Percentiles rank a stretch among this genome's conserved stretches.
phyloP scores from a whole-genome alignment of 163 green algal genomes.

The Chloromonas sp. region DNA sequence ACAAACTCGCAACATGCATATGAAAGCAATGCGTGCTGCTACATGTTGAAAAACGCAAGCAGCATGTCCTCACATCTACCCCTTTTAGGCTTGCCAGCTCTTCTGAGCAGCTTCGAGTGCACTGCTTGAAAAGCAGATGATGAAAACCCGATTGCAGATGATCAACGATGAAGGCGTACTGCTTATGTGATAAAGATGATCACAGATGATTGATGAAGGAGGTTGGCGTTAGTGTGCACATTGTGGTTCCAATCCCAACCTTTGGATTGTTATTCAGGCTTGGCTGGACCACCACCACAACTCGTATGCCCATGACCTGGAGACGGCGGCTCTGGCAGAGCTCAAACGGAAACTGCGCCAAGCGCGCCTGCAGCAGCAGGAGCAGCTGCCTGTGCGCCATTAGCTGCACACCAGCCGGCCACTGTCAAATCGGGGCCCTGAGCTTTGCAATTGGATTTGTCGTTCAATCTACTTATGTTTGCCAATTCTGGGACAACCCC shows the following conservation, averaged over 20 bases:
- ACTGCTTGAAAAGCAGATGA: not conserved
- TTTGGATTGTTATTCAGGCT: conserved; percentile 15
- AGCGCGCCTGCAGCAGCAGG: not conserved
- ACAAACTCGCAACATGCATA: not conserved
- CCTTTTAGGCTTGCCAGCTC: not conserved
- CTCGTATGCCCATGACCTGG: conserved; percentile 63
- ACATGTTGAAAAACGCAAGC: not conserved
- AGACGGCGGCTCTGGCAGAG: conserved; percentile 42
- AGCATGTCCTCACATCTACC: not conserved
- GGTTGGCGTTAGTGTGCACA: not conserved
- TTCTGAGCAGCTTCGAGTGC: not conserved
- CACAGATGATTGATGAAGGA: not conserved
- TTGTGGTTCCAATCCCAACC: not conserved
- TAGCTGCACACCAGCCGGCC: not conserved
- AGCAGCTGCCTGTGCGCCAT: not conserved
- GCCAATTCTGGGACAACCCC: too few species aligned
- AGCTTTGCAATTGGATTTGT: too few species aligned
- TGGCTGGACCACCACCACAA: conserved; percentile 66
- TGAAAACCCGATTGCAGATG: too few species aligned
- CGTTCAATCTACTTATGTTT: too few species aligned
- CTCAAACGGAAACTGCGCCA: not conserved
- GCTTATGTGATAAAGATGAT: too few species aligned
- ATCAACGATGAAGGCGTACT: too few species aligned
- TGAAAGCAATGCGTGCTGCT: not conserved
- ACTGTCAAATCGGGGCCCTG: too few species aligned